These are phyloP conservation scores for Ceratobasidium sp. DNA, from an alignment of 1,284 basidiomycete species.

Conservation along the genomic window DNA sequence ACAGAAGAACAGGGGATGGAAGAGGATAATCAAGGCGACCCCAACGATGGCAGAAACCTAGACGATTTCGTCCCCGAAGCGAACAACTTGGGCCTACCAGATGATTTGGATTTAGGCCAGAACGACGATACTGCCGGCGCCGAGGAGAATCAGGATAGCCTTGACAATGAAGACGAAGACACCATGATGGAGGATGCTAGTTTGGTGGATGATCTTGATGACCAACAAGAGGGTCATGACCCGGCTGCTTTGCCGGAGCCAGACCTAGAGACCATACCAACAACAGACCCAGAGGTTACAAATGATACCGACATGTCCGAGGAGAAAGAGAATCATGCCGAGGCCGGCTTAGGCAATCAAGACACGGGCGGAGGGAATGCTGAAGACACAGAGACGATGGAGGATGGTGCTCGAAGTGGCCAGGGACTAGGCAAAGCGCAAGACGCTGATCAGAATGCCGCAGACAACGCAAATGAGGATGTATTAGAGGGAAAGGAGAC, in stretches of 20 bases:
- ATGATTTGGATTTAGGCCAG: constrained; percentile 77
- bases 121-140: constrained; percentile 57
- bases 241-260: constrained; percentile 43
- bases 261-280: not conserved
- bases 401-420: constrained; percentile 48
- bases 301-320: constrained; percentile 43
- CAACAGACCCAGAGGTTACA: constrained; percentile 17
- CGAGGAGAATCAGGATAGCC: constrained; percentile 58
- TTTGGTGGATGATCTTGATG: constrained; percentile 43
- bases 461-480: constrained; percentile 42
- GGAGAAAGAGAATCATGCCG: constrained; percentile 45
- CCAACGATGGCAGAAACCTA: constrained; percentile 70
- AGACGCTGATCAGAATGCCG: constrained; percentile 48
- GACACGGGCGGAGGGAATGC: constrained; percentile 28
- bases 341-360: constrained; percentile 51
- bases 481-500: not conserved
- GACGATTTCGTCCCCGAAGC: constrained; percentile 79
- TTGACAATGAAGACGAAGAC: constrained; percentile 58
- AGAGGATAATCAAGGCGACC: constrained; percentile 57
- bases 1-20: constrained; percentile 54
- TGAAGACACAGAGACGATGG: constrained; percentile 49
- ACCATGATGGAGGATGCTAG: constrained; percentile 53
- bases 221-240: constrained; percentile 42
- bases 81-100: constrained; percentile 84
- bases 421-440: constrained; percentile 42